Percentiles rank a stretch among this genome's conserved stretches.
phyloP scores from a whole-genome alignment of 2,329 filamentous ascomycete genomes.

The Mollisiaceae sp. region DNA sequence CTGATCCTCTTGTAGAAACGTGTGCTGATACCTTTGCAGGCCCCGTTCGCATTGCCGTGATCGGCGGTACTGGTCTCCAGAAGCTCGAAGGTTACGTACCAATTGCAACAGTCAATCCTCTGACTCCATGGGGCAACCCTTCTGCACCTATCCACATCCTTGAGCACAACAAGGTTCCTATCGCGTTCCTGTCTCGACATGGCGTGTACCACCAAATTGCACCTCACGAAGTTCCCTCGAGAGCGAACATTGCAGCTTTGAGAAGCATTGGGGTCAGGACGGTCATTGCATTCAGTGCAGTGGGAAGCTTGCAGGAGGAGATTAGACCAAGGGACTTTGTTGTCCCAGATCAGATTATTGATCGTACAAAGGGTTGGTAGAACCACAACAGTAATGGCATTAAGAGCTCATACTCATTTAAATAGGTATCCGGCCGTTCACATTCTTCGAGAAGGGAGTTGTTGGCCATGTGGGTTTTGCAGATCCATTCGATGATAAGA shows the following conservation, averaged over 20 bases:
- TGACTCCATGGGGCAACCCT: conserved; percentile 88
- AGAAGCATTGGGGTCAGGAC: conserved; percentile 86
- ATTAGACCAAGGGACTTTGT: conserved; percentile 97
- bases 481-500: conserved; percentile 84
- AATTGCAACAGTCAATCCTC: conserved; percentile 75
- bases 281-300: conserved; percentile 93
- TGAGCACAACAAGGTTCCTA: conserved; percentile 78
- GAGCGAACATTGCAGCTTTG: conserved; percentile 98
- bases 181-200: conserved; percentile 95
- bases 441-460: conserved; percentile 91
- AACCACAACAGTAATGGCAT: background rate
- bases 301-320: conserved; percentile 88
- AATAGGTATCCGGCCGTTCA: conserved; percentile 79
- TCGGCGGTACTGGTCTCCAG: conserved; percentile 91
- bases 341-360: conserved; percentile 93
- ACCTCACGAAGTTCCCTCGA: conserved; percentile 92
- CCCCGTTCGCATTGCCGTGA: conserved; percentile 82
- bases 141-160: conserved; percentile 82
- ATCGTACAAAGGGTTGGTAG: conserved; percentile 79
- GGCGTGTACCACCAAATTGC: conserved; percentile 87
- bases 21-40: conserved; percentile 47
- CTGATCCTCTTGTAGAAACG: conserved; percentile 4
- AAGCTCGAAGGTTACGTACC: conserved; percentile 86
- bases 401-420: conserved; percentile 6
- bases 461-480: conserved; percentile 96